Percentiles rank a stretch among this genome's conserved stretches.
Conservation (phyloP, 2,329 filamentous ascomycete genomes). For the Penicillium glabrum region DNA sequence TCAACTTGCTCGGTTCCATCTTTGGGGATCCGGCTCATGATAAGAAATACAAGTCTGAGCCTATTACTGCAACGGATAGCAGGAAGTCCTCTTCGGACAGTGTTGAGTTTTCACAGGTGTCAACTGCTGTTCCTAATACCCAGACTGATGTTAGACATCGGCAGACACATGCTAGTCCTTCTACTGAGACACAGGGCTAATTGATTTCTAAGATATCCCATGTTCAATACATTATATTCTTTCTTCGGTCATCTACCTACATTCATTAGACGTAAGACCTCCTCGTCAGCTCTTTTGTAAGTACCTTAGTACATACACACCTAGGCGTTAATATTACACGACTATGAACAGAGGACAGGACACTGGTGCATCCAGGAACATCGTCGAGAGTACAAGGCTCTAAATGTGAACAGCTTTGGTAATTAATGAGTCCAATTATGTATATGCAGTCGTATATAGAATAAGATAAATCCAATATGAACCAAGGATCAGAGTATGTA, state of each 20-base stretch:
- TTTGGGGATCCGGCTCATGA: conserved; percentile 20
- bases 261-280: too few species aligned
- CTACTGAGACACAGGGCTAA: background rate
- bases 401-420: too few species aligned
- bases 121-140: background rate
- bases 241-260: too few species aligned
- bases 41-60: conserved; percentile 9
- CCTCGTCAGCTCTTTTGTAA: too few species aligned
- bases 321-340: too few species aligned
- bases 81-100: background rate
- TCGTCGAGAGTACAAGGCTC: too few species aligned
- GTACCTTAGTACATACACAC: too few species aligned
- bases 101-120: background rate
- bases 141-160: background rate
- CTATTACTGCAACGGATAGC: background rate
- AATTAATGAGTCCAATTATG: background rate
- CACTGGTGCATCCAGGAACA: too few species aligned
- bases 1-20: conserved; percentile 25
- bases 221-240: too few species aligned
- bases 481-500: background rate
- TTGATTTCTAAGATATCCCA: too few species aligned
- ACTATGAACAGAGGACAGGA: too few species aligned
- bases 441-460: background rate
- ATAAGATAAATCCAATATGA: background rate
- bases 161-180: background rate